Evolutionary conservation across 2,329 filamentous ascomycete genomes (phyloP), one percentile per base, ranked within the genome.

Genomic region (Periconia macrospinosa): DNA sequence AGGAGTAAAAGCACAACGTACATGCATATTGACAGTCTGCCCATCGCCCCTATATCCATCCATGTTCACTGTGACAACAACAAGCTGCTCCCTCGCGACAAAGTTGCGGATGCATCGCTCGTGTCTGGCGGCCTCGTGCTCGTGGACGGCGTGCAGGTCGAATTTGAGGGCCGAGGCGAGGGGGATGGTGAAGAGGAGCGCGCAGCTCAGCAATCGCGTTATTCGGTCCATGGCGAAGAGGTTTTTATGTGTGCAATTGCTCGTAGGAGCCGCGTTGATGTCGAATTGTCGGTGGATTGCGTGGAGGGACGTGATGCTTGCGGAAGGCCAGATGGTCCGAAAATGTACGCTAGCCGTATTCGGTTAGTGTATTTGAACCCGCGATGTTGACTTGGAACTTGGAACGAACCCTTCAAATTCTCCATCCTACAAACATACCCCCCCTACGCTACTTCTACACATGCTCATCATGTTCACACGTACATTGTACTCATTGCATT

Each of bases 21-120:
- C 93, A 78, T 96, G 88, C 83, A 99, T 94, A 75, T 97, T 96
- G 60, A 97, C 86, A 66, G 85, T 79, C 86, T 96, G 92, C 49
- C 94, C 94, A 80, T 99, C 94, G 54, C 92, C 93, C 77, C 88
- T 90, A 62, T 79, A 79, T n/a, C 94, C 94, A 72, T 88, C 86
- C 52, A 96, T 83, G 55, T 86, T 96, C 51, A 92, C 90, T 53
- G 93, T 97, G 49, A 99, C 93, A 33, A 97, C 93, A 41, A 99
- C 94, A 61, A 99, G 81, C 60, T 94, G 96, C 72, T 97, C 92
- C 77, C 86, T 89, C 57, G 86, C 84, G 62, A 97, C 92, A 75
- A 97, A 99, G 80, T 99, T 99, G 74, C 93, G 86, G 75, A 99
- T 90, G 80, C 94, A 99, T 79, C 93, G 85, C 78, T 93, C 89